phyloP scores from a whole-genome alignment of 2,329 filamentous ascomycete genomes.

The Botrytis paeoniae region DNA sequence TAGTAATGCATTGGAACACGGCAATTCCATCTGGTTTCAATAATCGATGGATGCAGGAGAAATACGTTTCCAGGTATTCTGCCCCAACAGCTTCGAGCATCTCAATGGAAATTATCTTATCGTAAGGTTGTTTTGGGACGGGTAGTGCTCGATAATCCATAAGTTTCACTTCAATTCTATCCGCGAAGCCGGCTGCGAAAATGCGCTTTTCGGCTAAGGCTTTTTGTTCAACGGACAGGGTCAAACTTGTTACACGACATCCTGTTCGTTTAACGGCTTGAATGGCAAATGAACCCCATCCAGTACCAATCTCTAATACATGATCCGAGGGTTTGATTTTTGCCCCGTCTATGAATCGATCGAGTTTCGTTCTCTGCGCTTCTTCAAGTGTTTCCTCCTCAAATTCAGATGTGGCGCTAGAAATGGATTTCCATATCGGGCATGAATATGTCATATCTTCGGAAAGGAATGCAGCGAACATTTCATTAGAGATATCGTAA shows the following conservation, averaged over 20 bases:
- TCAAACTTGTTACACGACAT: constrained; percentile 67
- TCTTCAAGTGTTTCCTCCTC: constrained; percentile 57
- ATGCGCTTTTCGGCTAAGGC: constrained; percentile 64
- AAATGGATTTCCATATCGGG: constrained; percentile 58
- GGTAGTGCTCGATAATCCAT: constrained; percentile 66
- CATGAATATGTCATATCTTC: constrained; percentile 77
- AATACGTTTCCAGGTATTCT: constrained; percentile 66
- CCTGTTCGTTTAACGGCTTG: constrained; percentile 63
- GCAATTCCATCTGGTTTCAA: constrained; percentile 65
- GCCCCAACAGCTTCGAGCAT: constrained; percentile 74
- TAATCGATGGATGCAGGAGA: constrained; percentile 59
- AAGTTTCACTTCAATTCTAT: constrained; percentile 61
- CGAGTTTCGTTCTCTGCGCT: constrained; percentile 66
- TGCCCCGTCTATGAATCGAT: constrained; percentile 63
- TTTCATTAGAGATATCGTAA: constrained; percentile 73
- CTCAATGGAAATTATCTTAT: constrained; percentile 73
- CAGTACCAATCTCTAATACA: constrained; percentile 71
- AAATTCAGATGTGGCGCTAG: constrained; percentile 38
- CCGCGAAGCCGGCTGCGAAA: constrained; percentile 54
- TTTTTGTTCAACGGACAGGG: constrained; percentile 68
- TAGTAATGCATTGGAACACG: constrained; percentile 75
- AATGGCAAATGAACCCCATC: constrained; percentile 74
- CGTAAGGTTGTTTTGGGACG: constrained; percentile 53
- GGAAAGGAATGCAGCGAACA: constrained; percentile 71
- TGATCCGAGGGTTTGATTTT: constrained; percentile 63